phyloP scores from a whole-genome alignment of 495 filamentous ascomycete genomes.

The Cercophora samala region DNA sequence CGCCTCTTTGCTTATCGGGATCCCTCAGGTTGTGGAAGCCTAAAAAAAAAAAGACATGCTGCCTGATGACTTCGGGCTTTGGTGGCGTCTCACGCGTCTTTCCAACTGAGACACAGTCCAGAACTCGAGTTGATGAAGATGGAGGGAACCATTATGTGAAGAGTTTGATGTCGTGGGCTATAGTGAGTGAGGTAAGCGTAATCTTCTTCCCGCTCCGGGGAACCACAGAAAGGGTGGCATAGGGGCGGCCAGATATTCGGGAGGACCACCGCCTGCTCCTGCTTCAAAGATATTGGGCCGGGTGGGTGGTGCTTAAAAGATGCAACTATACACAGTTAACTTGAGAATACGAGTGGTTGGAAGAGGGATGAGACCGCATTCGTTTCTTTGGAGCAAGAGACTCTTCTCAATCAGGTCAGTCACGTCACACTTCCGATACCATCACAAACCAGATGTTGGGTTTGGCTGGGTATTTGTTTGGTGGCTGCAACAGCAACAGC shows the following conservation, averaged over 20 bases:
- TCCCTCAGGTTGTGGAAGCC: neutral
- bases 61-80: neutral
- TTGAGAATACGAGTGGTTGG: neutral
- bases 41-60: neutral
- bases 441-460: neutral
- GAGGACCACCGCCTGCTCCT: neutral
- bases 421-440: neutral
- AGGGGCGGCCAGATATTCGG: neutral
- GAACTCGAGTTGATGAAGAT: neutral
- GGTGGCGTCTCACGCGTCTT: neutral
- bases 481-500: neutral
- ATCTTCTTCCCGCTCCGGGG: conserved; percentile 3
- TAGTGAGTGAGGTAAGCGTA: neutral
- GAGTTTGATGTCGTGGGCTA: neutral
- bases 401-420: neutral
- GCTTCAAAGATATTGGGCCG: neutral
- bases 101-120: conserved; percentile 14
- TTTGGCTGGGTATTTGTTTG: neutral
- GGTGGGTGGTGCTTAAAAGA: neutral
- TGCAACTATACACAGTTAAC: neutral
- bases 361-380: neutral
- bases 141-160: neutral
- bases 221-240: neutral
- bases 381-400: neutral
- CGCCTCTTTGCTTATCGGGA: neutral